Percentiles rank a stretch among this genome's conserved stretches.
phyloP scores from a whole-genome alignment of 2,329 filamentous ascomycete species.

The Elsinoe batatas region DNA sequence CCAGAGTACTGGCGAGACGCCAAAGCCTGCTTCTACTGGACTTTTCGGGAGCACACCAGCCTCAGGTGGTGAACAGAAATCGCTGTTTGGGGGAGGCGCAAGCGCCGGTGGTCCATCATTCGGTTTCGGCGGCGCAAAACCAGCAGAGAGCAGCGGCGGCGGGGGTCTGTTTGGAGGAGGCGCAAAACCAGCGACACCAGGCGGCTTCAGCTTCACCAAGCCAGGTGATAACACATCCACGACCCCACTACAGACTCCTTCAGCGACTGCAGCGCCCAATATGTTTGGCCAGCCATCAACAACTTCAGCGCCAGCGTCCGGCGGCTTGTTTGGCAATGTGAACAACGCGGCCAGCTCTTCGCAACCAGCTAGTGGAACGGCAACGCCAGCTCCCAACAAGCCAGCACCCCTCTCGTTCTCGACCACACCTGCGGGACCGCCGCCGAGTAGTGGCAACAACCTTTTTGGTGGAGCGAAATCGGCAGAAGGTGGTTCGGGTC shows the following conservation, averaged over 20 bases:
- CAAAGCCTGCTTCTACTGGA: conserved; percentile 17
- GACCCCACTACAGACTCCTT: conserved; percentile 42
- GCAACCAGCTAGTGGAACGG: conserved; percentile 14
- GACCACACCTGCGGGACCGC: conserved; percentile 25
- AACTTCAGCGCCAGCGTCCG: not conserved
- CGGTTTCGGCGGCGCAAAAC: conserved; percentile 15
- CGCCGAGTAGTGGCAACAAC: conserved; percentile 15
- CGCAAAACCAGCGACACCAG: conserved; percentile 11
- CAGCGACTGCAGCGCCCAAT: conserved; percentile 18
- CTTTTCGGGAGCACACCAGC: conserved; percentile 25
- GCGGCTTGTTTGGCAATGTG: conserved; percentile 11
- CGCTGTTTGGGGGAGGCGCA: conserved; percentile 20
- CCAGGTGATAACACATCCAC: conserved; percentile 29
- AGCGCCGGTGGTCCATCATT: conserved; percentile 14
- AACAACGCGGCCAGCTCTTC: conserved; percentile 1
- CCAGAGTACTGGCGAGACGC: conserved; percentile 14
- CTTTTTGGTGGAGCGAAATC: conserved; percentile 15
- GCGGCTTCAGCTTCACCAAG: conserved; percentile 16
- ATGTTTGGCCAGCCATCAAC: not conserved
- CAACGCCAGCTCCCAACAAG: conserved; percentile 21
- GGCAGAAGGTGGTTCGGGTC: conserved; percentile 8
- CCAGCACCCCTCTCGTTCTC: conserved; percentile 16
- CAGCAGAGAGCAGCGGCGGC: conserved; percentile 8
- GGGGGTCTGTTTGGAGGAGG: conserved; percentile 16
- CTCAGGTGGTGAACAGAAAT: conserved; percentile 11